phyloP scores from a whole-genome alignment of 208 protist species.

The Jaenimonas drosophilae region DNA sequence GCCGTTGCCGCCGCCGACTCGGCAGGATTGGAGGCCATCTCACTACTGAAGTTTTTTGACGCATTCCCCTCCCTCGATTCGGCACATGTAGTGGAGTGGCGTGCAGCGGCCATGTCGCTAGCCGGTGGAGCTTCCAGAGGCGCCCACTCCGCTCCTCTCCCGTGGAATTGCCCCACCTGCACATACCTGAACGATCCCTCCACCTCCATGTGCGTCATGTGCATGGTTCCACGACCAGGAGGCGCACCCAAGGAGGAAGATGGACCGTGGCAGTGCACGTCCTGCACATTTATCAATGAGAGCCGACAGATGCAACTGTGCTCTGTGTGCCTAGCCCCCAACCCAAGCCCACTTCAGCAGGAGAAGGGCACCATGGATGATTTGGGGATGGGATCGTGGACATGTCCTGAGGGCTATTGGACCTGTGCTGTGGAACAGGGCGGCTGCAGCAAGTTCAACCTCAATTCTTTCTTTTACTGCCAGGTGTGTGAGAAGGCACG shows the following conservation, averaged over 20 bases:
- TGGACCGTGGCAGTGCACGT: slow-evolving; percentile 33
- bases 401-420: slow-evolving; percentile 73
- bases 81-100: no score
- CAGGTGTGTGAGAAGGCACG: slow-evolving; percentile 72
- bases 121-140: no score
- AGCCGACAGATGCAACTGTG: slow-evolving; percentile 22
- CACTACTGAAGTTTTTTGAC: no score
- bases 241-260: slow-evolving; percentile 22
- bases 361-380: neutral
- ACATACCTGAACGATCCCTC: slow-evolving; percentile 30
- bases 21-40: no score
- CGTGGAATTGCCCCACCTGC: slow-evolving; percentile 38
- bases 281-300: slow-evolving; percentile 59
- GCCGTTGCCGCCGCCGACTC: no score
- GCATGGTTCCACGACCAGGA: slow-evolving; percentile 18
- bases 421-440: slow-evolving; percentile 72
- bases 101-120: no score
- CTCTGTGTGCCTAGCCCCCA: slow-evolving; percentile 33
- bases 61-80: no score
- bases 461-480: slow-evolving; percentile 73
- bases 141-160: no score
- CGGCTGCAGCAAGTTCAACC: slow-evolving; percentile 83
- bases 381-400: slow-evolving; percentile 9
- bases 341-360: slow-evolving; percentile 22
- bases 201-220: slow-evolving; percentile 19